Percentiles rank a stretch among this genome's conserved stretches.
Conservation (phyloP, 2,329 filamentous ascomycete genomes). For the Nemania abortiva region DNA sequence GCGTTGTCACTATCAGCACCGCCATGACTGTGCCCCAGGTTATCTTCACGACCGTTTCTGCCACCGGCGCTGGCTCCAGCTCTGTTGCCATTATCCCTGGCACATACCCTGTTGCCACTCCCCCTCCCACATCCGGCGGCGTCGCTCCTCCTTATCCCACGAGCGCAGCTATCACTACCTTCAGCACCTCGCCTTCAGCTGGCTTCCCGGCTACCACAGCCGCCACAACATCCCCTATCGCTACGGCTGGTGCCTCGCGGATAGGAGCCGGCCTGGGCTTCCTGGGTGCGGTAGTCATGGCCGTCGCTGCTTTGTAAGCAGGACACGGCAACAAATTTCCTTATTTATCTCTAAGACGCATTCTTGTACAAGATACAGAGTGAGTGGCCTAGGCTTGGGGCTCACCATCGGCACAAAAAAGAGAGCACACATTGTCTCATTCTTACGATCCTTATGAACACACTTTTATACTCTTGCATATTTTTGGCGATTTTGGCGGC, state of each 20-base stretch:
- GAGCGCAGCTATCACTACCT: conserved; percentile 51
- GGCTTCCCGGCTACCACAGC: conserved; percentile 46
- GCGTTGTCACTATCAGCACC: conserved; percentile 60
- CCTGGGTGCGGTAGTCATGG: conserved; percentile 59
- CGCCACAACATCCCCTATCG: conserved; percentile 43
- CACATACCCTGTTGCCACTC: conserved; percentile 51
- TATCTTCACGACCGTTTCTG: conserved; percentile 52
- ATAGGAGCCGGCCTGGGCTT: conserved; percentile 60
- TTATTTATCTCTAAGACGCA: conserved; percentile 20
- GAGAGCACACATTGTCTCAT: conserved; percentile 53
- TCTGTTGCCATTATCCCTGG: conserved; percentile 58
- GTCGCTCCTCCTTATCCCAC: conserved; percentile 52
- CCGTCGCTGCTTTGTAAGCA: conserved; percentile 61
- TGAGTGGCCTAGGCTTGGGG: conserved; percentile 23
- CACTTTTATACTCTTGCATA: conserved; percentile 49
- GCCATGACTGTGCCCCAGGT: conserved; percentile 60
- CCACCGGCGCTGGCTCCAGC: conserved; percentile 51
- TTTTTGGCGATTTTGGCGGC: conserved; percentile 29
- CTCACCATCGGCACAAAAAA: conserved; percentile 25
- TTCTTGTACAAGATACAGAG: conserved; percentile 39
- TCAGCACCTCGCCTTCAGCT: conserved; percentile 55
- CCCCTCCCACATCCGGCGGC: conserved; percentile 48
- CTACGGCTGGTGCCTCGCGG: conserved; percentile 52
- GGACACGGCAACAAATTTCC: conserved; percentile 16
- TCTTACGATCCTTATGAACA: conserved; percentile 68